Percentiles rank a stretch among this genome's conserved stretches.
Evolutionary conservation across 2,329 filamentous ascomycete species (phyloP).

Genomic region (Ophiostoma australiae): DNA sequence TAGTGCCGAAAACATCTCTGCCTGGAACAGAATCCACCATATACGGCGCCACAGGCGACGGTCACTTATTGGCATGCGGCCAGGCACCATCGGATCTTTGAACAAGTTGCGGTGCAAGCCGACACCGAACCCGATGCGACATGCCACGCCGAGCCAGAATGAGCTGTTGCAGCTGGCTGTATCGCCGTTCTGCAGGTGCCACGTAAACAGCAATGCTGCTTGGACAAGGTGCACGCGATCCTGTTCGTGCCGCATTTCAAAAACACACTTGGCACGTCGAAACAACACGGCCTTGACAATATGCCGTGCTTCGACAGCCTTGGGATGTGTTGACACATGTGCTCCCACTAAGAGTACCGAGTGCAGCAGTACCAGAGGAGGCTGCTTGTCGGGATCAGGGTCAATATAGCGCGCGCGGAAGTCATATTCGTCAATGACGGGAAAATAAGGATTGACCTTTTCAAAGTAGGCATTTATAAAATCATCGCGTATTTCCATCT

Average conservation of each 20-base stretch:
- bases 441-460: constrained; percentile 23
- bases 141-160: constrained; percentile 22
- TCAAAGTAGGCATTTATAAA: constrained; percentile 25
- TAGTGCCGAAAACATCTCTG: constrained; percentile 37
- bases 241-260: constrained; percentile 23
- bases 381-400: constrained; percentile 16
- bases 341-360: constrained; percentile 21
- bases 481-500: constrained; percentile 23
- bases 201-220: constrained; percentile 21
- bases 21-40: constrained; percentile 41
- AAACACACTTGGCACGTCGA: constrained; percentile 20
- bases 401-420: constrained; percentile 22
- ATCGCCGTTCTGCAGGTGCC: constrained; percentile 23
- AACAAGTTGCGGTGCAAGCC: constrained; percentile 22
- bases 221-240: constrained; percentile 22
- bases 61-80: constrained; percentile 22
- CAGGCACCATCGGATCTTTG: constrained; percentile 23
- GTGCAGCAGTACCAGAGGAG: constrained; percentile 20
- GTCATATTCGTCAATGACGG: constrained; percentile 23
- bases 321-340: constrained; percentile 19
- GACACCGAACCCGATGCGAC: constrained; percentile 19
- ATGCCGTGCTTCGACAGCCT: constrained; percentile 18
- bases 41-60: constrained; percentile 30
- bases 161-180: constrained; percentile 20
- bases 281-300: constrained; percentile 23